phyloP scores from a whole-genome alignment of 176 grass and related monocot genomes.

The bread wheat (Triticum aestivum) region DNA sequence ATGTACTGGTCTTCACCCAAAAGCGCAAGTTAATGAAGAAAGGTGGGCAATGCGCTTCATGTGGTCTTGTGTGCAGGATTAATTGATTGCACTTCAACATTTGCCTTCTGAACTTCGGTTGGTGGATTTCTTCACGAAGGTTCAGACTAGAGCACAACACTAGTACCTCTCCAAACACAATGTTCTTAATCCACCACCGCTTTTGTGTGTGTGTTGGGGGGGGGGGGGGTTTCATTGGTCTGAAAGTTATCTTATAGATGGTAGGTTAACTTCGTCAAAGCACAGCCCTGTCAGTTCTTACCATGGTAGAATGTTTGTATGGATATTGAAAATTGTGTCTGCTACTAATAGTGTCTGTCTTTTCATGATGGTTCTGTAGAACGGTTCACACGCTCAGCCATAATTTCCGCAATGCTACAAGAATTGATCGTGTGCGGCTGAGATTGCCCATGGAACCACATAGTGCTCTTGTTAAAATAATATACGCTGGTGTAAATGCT shows the following conservation, averaged over 20 bases:
- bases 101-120: too few species aligned
- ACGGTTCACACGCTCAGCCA: constrained; percentile 79
- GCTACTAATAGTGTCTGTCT: background rate
- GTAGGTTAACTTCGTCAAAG: background rate
- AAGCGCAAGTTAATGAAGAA: too few species aligned
- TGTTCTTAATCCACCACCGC: too few species aligned
- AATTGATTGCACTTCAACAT: too few species aligned
- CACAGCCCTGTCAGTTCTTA: background rate
- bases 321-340: background rate
- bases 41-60: too few species aligned
- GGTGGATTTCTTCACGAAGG: too few species aligned
- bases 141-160: too few species aligned
- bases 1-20: too few species aligned
- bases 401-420: constrained; percentile 84
- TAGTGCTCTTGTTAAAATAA: constrained; percentile 78
- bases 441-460: constrained; percentile 67
- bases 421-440: constrained; percentile 53
- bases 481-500: constrained; percentile 96
- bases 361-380: constrained; percentile 48
- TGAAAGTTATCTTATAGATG: background rate
- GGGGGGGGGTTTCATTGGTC: background rate
- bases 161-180: too few species aligned
- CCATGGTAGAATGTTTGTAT: background rate
- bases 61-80: too few species aligned
- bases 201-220: too few species aligned